Percentiles rank a stretch among this genome's conserved stretches.
These are phyloP conservation scores for Ophidiomyces ophidiicola DNA, from an alignment of 2,329 filamentous ascomycete genomes.

Conservation along the genomic window DNA sequence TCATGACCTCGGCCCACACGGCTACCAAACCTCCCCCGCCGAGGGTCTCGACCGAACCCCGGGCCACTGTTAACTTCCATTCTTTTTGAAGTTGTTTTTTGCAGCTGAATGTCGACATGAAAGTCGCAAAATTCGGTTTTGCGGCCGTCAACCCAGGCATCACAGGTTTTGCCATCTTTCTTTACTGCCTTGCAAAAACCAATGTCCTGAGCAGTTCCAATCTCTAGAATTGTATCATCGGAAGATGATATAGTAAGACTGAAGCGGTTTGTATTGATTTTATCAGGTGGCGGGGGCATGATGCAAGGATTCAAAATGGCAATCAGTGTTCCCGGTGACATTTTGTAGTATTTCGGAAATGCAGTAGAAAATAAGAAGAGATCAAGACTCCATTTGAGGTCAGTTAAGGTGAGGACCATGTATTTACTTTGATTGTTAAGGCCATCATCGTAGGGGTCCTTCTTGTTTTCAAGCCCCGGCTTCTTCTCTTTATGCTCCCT, in stretches of 20 bases:
- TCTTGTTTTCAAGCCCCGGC: slow-evolving; percentile 31
- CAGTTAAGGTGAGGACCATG: slow-evolving; percentile 79
- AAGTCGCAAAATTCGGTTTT: slow-evolving; percentile 88
- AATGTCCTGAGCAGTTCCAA: slow-evolving; percentile 72
- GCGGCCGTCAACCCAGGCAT: slow-evolving; percentile 72
- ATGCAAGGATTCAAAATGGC: slow-evolving; percentile 85
- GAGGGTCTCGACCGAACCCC: slow-evolving; percentile 27
- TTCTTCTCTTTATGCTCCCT: slow-evolving; percentile 44
- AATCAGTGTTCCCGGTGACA: slow-evolving; percentile 80
- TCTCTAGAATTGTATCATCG: slow-evolving; percentile 78
- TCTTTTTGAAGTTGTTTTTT: slow-evolving; percentile 54
- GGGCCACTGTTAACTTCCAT: slow-evolving; percentile 69
- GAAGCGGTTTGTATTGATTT: slow-evolving; percentile 69
- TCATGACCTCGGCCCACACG: slow-evolving; percentile 16
- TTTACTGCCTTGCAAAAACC: slow-evolving; percentile 77
- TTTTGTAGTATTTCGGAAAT: slow-evolving; percentile 86
- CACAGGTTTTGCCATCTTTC: slow-evolving; percentile 71
- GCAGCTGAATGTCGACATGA: slow-evolving; percentile 71
- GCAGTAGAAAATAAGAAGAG: slow-evolving; percentile 84
- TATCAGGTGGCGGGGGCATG: slow-evolving; percentile 69
- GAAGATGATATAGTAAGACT: slow-evolving; percentile 74
- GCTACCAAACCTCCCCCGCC: slow-evolving; percentile 16
- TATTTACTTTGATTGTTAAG: slow-evolving; percentile 58
- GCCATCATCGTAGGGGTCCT: slow-evolving; percentile 39
- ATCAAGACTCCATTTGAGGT: slow-evolving; percentile 82